phyloP scores from a whole-genome alignment of 2,329 filamentous ascomycete species.

The Sclerotinia sclerotiorum region DNA sequence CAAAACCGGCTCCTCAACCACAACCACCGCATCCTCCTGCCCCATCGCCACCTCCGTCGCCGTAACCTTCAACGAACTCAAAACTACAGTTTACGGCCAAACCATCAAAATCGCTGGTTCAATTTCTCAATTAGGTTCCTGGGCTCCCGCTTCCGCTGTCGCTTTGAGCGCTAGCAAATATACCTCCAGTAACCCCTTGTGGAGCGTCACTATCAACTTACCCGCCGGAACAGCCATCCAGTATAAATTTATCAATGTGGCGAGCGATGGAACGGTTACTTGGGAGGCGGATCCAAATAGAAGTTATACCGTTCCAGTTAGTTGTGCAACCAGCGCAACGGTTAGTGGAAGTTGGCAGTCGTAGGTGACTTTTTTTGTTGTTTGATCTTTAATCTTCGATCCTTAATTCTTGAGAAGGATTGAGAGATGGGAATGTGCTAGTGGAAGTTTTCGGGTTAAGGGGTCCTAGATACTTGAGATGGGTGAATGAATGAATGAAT shows the following conservation, averaged over 20 bases:
- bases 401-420: not conserved
- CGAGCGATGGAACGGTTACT: constrained; percentile 51
- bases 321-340: constrained; percentile 32
- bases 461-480: not conserved
- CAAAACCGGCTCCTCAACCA: constrained; percentile 22
- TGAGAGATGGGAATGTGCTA: not conserved
- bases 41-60: constrained; percentile 48
- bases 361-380: not conserved
- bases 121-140: constrained; percentile 58
- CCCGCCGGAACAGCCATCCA: constrained; percentile 55
- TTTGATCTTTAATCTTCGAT: no score
- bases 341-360: constrained; percentile 34
- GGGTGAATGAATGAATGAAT: no score
- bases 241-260: constrained; percentile 69
- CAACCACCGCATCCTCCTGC: constrained; percentile 44
- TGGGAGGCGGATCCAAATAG: constrained; percentile 61
- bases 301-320: constrained; percentile 34
- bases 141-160: constrained; percentile 56
- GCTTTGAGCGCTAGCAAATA: constrained; percentile 60
- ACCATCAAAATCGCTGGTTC: constrained; percentile 65
- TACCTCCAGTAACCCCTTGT: constrained; percentile 58
- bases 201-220: constrained; percentile 58
- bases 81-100: constrained; percentile 59
- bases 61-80: constrained; percentile 62
- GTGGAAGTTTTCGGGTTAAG: not conserved